Evolutionary conservation across 1,139 yeast genomes (phyloP).

Genomic region (Zygosaccharomyces sapae): DNA sequence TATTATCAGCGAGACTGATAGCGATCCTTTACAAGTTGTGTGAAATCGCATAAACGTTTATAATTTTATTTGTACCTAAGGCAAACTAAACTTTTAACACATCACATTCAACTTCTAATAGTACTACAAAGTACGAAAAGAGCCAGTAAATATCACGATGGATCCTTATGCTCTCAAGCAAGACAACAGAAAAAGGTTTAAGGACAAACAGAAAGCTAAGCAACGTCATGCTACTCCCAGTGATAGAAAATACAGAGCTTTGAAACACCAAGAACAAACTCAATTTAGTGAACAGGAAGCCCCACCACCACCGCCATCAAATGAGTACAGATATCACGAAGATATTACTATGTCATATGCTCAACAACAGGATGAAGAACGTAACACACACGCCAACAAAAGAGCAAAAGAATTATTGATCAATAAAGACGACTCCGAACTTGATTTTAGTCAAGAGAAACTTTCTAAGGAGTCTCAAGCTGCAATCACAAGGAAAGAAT

Average conservation of each 20-base stretch:
- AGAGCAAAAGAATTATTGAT: constrained; percentile 14
- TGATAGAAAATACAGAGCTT: constrained; percentile 30
- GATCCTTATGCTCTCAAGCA: constrained; percentile 29
- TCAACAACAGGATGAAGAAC: constrained; percentile 14
- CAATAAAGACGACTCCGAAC: constrained; percentile 5
- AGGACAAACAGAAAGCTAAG: constrained; percentile 34
- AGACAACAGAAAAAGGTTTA: constrained; percentile 35
- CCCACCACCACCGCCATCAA: constrained; percentile 19
- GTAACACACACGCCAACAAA: constrained; percentile 13
- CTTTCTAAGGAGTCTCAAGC: constrained; percentile 1
- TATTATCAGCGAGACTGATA: constrained; percentile 49
- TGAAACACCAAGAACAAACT: constrained; percentile 17
- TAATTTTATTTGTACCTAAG: no score
- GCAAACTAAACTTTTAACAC: no score
- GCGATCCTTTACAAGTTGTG: constrained; percentile 47
- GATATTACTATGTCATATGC: constrained; percentile 19
- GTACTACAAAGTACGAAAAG: background rate
- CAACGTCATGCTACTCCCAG: constrained; percentile 35
- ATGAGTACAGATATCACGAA: constrained; percentile 26
- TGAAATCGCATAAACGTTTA: constrained; percentile 11
- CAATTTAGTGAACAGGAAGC: constrained; percentile 10
- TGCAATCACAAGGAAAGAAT: constrained; percentile 13
- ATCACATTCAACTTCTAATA: background rate
- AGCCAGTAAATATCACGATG: constrained; percentile 15
- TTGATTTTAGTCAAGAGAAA: constrained; percentile 4